Base-by-base conservation (phyloP, 352 stramenopile species). In the Plasmopara muralis region DNA sequence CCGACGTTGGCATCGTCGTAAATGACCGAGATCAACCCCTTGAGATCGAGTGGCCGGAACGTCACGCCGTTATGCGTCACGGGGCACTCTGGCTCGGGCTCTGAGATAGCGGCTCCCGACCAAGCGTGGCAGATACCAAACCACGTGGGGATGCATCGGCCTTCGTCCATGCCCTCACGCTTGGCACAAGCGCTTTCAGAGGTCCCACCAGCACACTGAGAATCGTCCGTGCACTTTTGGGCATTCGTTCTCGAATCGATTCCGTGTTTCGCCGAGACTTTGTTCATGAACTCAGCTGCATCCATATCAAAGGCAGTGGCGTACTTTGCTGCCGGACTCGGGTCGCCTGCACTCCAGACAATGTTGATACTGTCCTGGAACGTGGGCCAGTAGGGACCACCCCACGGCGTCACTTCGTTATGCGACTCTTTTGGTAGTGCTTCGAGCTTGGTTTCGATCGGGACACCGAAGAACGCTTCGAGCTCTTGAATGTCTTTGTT, bases 301-400 rank as follows among this genome's bases (percentile, higher is more conserved):
- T 85, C 49, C 0, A 68, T 43, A 0, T 50, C 60, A 37, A 82
- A 85, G 9, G 71, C 74, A 1, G 18, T 65, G 5, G 74, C 74
- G 47, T 85, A 85, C 58, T 83, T 83, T 38, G 59, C 62, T 9
- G 71, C 53, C 6, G 74, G 35, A 15, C 67, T 74, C 0, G 58
- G 30, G 10, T 61, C 14, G 14, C 42, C 46, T 6, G 50, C 3
- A 1, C 31, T 56, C 55, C 55, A 67, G n/a, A 53, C 25, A 44
- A 66, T 51, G 65, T 88, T 88, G 62, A 88, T 88, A 47, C 72
- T 67, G 67, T 86, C 77, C 15, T 70, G 58, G 66, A 77, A 85
- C 16, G 60, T 67, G 2, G 74, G 66, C 72, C 74, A 88, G 71
- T 86, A 88, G 53, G 67, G 72, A 20, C 57, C 68, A 2, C 69